Conservation (phyloP, 805 yeast genomes). For the Suhomyces vadensis region DNA sequence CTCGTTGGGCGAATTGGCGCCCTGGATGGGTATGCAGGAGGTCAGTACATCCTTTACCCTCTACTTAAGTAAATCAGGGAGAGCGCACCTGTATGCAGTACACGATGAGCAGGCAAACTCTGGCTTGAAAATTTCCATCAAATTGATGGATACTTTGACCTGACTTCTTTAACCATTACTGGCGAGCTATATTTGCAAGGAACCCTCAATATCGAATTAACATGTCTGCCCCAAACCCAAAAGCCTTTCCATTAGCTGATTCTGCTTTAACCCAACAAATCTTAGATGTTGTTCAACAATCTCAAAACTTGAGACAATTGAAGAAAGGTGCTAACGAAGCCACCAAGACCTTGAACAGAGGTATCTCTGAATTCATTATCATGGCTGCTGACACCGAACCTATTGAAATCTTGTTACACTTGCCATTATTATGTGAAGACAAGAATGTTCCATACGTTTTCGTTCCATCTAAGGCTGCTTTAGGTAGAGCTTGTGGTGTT, state of each 20-base stretch:
- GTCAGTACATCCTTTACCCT: not conserved
- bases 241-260: slow-evolving; percentile 99
- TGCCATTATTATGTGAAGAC: slow-evolving; percentile 98
- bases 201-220: slow-evolving; percentile 18
- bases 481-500: slow-evolving; percentile 99
- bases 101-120: slow-evolving; percentile 1
- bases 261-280: slow-evolving; percentile 94
- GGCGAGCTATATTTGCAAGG: slow-evolving; percentile 36
- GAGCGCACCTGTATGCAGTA: slow-evolving; percentile 1
- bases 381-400: slow-evolving; percentile 99
- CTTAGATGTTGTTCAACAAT: slow-evolving; percentile 96
- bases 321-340: slow-evolving; percentile 99
- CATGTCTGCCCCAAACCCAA: slow-evolving; percentile 93
- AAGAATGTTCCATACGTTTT: slow-evolving; percentile 99
- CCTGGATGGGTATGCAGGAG: not conserved
- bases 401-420: slow-evolving; percentile 94
- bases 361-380: slow-evolving; percentile 97
- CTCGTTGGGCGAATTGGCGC: slow-evolving; percentile 7
- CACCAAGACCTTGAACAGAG: slow-evolving; percentile 98
- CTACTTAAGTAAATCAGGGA: not conserved
- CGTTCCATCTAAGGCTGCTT: slow-evolving; percentile 96
- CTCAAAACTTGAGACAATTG: slow-evolving; percentile 95
- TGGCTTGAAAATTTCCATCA: not conserved
- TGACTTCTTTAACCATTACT: slow-evolving; percentile 10
- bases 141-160: not conserved